phyloP scores from a whole-genome alignment of 148 eudicot species.

The Silene conica region DNA sequence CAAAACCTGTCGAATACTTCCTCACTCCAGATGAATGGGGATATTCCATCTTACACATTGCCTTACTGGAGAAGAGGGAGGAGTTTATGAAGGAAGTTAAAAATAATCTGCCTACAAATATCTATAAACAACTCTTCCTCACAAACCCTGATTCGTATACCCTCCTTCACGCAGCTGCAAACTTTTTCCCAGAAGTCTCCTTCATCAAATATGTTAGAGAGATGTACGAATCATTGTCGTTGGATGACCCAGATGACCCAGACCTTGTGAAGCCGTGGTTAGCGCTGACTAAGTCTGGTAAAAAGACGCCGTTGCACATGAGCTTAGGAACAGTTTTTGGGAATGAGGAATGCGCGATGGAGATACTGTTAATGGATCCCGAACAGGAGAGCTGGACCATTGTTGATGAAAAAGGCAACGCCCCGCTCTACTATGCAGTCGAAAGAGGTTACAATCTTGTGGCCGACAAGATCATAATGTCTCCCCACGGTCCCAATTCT shows the following conservation, averaged over 20 bases:
- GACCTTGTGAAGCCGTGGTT: too few relatives aligned
- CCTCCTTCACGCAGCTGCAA: too few relatives aligned
- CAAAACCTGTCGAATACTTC: neutral
- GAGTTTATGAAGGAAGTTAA: neutral
- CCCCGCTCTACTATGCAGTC: conserved; percentile 8
- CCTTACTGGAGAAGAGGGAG: neutral
- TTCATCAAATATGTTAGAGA: too few relatives aligned
- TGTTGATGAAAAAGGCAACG: neutral
- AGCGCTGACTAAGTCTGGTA: too few relatives aligned
- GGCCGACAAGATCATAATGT: conserved; percentile 8
- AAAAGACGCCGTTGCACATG: too few relatives aligned
- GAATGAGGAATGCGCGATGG: conserved; percentile 10
- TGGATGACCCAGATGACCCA: too few relatives aligned
- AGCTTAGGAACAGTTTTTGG: too few relatives aligned
- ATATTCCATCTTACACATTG: neutral
- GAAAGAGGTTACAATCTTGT: neutral
- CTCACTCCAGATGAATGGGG: neutral
- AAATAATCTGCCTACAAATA: neutral
- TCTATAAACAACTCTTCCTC: neutral
- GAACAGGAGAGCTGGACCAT: neutral
- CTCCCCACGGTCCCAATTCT: neutral
- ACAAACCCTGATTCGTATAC: too few relatives aligned
- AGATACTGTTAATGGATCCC: conserved; percentile 14
- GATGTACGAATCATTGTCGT: too few relatives aligned
- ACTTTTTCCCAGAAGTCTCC: too few relatives aligned